phyloP scores from a whole-genome alignment of 805 yeast genomes.

The Metschnikowia shivogae region DNA sequence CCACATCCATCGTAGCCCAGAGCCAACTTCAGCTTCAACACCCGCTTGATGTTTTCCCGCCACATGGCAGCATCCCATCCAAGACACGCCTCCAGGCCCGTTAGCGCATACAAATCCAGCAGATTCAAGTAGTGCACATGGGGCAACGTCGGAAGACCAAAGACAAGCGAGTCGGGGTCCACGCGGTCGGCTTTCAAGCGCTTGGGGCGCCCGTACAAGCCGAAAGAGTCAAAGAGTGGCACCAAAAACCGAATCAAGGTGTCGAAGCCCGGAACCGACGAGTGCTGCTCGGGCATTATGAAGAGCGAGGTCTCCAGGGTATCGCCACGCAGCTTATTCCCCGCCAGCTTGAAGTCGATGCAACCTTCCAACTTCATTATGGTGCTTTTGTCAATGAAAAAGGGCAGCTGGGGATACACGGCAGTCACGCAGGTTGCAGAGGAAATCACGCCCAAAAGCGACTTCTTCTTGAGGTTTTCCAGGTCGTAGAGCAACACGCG shows the following conservation, averaged over 20 bases:
- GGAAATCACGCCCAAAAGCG: conserved; percentile 74
- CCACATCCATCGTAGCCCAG: conserved; percentile 73
- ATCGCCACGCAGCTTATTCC: conserved; percentile 25
- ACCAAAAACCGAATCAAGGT: conserved; percentile 42
- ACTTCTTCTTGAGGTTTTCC: conserved; percentile 67
- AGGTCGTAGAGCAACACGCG: conserved; percentile 75
- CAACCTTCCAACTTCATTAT: conserved; percentile 86
- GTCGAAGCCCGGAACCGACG: conserved; percentile 47
- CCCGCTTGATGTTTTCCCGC: conserved; percentile 27
- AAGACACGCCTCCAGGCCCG: conserved; percentile 24
- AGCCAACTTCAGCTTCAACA: conserved; percentile 34
- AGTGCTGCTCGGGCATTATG: conserved; percentile 43
- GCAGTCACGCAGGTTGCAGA: conserved; percentile 75
- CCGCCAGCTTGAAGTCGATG: conserved; percentile 52
- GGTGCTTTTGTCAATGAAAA: conserved; percentile 80
- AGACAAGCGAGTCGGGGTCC: conserved; percentile 41
- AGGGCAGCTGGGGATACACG: conserved; percentile 82
- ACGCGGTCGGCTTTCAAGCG: conserved; percentile 40
- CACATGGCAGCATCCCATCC: conserved; percentile 37
- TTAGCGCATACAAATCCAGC: conserved; percentile 25
- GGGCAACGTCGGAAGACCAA: conserved; percentile 45
- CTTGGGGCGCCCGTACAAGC: conserved; percentile 44
- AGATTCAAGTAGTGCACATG: conserved; percentile 40
- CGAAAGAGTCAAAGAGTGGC: conserved; percentile 41
- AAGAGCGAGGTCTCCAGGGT: conserved; percentile 40